Base-by-base conservation (phyloP, 139 green algal genomes). In the Chlamydomonas schloesseri region DNA sequence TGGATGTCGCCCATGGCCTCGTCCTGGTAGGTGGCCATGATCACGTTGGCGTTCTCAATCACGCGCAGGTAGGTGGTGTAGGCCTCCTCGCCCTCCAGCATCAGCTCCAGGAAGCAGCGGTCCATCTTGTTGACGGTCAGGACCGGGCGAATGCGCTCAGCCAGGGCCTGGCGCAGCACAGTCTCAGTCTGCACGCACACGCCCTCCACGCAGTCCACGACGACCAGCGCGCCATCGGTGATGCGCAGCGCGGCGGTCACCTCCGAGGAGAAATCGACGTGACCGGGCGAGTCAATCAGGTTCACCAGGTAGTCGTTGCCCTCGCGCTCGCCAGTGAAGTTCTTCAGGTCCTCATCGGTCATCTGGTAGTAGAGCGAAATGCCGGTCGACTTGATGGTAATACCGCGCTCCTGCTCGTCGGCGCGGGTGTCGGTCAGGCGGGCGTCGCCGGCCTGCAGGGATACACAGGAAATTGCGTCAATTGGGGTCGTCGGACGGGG, bases 171-270 rank as follows among this genome's bases (percentile, higher is more conserved):
- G 87, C 98, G 95, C 77, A 99, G 94, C 93, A 99, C 98, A 10
- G 98, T 99, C 96, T 99, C 98, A 8, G 98, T 99, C 95, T 99
- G 98, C 91, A 99, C 98, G 91, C 98, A 99, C 78, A 99, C 98
- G 42, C 98, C 98, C 95, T 99, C 98, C 58, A 99, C 96, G 94
- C 97, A 99, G 91, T 99, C 98, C 75, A 99, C 98, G 78, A 99
- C 98, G 71, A 99, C 97, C 73, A 99, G 94, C 1, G 98, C 98
- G 78, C 98, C 98, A 90, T 99, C 98, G 79, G 98, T 99, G 86
- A 99, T 99, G 87, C 98, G 98, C 88, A 99, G 95, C 15, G 98
- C 98, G 36, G 98, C 98, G 37, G 98, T 99, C 55, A 99, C 98
- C 94, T 99, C 98, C 31, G 97, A 99, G 4, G 96, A 99, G 89